Percentiles rank a stretch among this genome's conserved stretches.
Evolutionary conservation across 2,329 filamentous ascomycete species (phyloP).

Genomic region (Nothophaeocryptopus gaeumannii): DNA sequence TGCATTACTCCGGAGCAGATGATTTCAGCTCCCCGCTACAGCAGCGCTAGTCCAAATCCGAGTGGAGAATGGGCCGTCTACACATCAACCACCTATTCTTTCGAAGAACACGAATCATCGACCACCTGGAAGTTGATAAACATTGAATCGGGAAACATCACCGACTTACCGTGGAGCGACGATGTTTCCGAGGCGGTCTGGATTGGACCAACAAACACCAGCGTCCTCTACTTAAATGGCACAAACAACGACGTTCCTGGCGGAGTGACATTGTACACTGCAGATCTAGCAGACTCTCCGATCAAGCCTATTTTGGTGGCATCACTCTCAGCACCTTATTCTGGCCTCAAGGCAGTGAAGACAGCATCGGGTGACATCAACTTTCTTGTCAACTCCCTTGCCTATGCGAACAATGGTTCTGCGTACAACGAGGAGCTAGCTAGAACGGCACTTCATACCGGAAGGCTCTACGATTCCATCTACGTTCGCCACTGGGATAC

Average conservation of each 20-base stretch:
- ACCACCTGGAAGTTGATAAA: conserved; percentile 27
- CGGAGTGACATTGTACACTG: conserved; percentile 40
- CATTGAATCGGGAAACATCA: conserved; percentile 23
- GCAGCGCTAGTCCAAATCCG: conserved; percentile 22
- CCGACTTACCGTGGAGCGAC: conserved; percentile 20
- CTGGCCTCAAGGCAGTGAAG: conserved; percentile 37
- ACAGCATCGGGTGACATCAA: conserved; percentile 30
- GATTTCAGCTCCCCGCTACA: conserved; percentile 29
- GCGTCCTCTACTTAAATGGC: conserved; percentile 31
- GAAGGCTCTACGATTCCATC: conserved; percentile 49
- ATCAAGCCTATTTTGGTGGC: conserved; percentile 30
- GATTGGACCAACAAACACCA: conserved; percentile 32
- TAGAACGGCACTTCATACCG: conserved; percentile 46
- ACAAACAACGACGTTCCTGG: conserved; percentile 25
- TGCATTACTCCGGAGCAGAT: conserved; percentile 24
- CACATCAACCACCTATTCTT: conserved; percentile 25
- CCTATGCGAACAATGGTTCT: conserved; percentile 32
- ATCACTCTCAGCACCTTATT: conserved; percentile 35
- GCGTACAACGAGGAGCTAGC: conserved; percentile 50
- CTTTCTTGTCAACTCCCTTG: conserved; percentile 26
- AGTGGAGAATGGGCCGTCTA: conserved; percentile 35
- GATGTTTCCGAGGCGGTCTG: conserved; percentile 31
- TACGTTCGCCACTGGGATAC: conserved; percentile 56
- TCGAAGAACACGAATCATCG: conserved; percentile 22
- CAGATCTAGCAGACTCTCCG: conserved; percentile 31